Percentiles rank a stretch among this genome's conserved stretches.
Conservation (phyloP, 2,329 filamentous ascomycete species). For the Huntiella omanensis region DNA sequence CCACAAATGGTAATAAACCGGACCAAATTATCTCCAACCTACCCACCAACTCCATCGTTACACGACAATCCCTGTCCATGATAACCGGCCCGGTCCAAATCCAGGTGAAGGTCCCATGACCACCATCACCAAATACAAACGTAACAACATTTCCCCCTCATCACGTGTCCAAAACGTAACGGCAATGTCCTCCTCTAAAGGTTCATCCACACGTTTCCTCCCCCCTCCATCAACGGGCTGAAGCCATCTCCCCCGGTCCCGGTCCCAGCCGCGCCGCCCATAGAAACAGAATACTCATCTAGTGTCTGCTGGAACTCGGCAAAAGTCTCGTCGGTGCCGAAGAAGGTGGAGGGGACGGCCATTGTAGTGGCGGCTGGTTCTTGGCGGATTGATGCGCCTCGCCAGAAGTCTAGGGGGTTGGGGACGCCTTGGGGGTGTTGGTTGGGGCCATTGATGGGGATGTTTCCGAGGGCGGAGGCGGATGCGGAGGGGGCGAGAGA, state of each 20-base stretch:
- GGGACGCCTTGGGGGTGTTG: not conserved
- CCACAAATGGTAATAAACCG: no score
- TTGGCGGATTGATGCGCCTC: slow-evolving; percentile 12
- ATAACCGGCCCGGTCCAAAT: no score
- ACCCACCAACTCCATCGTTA: no score
- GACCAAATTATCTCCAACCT: no score
- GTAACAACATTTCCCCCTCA: no score
- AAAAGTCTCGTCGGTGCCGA: slow-evolving; percentile 21
- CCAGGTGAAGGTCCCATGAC: not conserved
- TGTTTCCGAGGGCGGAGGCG: not conserved
- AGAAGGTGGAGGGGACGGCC: slow-evolving; percentile 18
- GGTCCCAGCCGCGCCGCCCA: not conserved
- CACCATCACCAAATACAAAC: not conserved
- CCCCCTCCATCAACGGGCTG: not conserved
- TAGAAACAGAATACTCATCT: slow-evolving; percentile 19
- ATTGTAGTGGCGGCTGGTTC: slow-evolving; percentile 15
- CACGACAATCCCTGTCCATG: no score
- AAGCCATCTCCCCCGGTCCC: not conserved
- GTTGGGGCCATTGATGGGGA: not conserved
- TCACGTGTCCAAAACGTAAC: not conserved
- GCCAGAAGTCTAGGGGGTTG: slow-evolving; percentile 11
- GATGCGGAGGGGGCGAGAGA: slow-evolving; percentile 6
- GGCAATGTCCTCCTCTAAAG: not conserved
- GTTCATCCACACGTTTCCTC: slow-evolving; percentile 9
- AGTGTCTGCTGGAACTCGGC: slow-evolving; percentile 22